These are phyloP conservation scores for Pseudogymnoascus sp. DNA, from an alignment of 2,329 filamentous ascomycete species.

Conservation along the genomic window DNA sequence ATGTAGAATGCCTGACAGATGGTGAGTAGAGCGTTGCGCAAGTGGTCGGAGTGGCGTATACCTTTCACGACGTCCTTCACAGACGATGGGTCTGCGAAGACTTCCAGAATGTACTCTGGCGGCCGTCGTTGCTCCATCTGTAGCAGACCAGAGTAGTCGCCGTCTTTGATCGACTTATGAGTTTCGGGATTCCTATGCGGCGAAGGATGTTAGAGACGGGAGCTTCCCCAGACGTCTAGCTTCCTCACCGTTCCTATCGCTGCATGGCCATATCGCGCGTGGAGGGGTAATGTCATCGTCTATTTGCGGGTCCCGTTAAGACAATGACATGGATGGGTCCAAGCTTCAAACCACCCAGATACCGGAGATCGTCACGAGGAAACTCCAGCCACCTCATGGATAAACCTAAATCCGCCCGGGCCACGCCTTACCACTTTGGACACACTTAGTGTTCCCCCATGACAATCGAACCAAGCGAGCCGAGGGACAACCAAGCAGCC, in stretches of 20 bases:
- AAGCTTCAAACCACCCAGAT: neutral
- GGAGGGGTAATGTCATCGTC: slow-evolving; percentile 7
- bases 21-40: slow-evolving; percentile 3
- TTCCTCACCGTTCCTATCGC: slow-evolving; percentile 5
- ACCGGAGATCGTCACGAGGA: neutral
- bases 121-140: slow-evolving; percentile 53
- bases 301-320: neutral
- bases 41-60: slow-evolving; percentile 31
- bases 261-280: slow-evolving; percentile 6
- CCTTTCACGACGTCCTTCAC: slow-evolving; percentile 92
- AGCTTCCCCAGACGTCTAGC: slow-evolving; percentile 7
- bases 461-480: slow-evolving; percentile 1
- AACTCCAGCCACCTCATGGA: neutral
- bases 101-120: slow-evolving; percentile 87
- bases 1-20: slow-evolving; percentile 68
- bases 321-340: slow-evolving; percentile 3
- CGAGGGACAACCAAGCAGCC: slow-evolving; percentile 6
- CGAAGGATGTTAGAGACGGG: slow-evolving; percentile 6
- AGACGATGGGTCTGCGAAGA: slow-evolving; percentile 82
- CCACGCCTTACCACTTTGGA: neutral
- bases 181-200: neutral
- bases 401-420: neutral
- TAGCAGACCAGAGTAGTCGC: neutral
- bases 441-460: neutral
- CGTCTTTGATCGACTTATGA: neutral